Conservation (phyloP, 768 basidiomycete genomes). For the Podaxis pistillaris region DNA sequence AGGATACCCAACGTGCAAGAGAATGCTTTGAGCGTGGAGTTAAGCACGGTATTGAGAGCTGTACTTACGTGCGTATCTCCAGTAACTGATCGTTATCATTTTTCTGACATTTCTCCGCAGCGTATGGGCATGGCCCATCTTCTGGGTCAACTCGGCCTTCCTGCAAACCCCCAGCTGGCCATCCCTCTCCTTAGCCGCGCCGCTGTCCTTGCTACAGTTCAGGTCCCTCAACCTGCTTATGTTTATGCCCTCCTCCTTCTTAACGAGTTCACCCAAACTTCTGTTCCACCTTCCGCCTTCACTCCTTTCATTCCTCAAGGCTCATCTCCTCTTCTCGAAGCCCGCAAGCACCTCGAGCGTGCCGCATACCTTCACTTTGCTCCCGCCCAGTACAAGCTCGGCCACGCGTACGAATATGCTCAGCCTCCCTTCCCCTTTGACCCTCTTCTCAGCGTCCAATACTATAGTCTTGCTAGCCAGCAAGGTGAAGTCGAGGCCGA, state of each 20-base stretch:
- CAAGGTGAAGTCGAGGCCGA: slow-evolving; percentile 91
- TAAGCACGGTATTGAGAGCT: slow-evolving; percentile 71
- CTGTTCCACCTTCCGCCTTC: slow-evolving; percentile 52
- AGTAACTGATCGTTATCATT: slow-evolving; percentile 1
- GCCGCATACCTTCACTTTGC: slow-evolving; percentile 85
- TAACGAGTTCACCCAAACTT: slow-evolving; percentile 72
- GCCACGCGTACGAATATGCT: slow-evolving; percentile 91
- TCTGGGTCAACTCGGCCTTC: slow-evolving; percentile 79
- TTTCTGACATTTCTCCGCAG: slow-evolving; percentile 33
- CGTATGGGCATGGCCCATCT: slow-evolving; percentile 93
- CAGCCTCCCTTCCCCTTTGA: slow-evolving; percentile 84
- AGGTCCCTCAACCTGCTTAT: slow-evolving; percentile 87
- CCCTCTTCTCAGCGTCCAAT: slow-evolving; percentile 85
- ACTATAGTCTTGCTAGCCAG: slow-evolving; percentile 80
- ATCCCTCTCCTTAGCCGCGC: slow-evolving; percentile 75
- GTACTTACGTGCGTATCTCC: slow-evolving; percentile 66
- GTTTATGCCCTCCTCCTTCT: slow-evolving; percentile 87
- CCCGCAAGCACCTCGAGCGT: slow-evolving; percentile 74
- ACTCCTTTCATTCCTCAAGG: slow-evolving; percentile 52
- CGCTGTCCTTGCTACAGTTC: slow-evolving; percentile 67
- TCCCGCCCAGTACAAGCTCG: slow-evolving; percentile 90
- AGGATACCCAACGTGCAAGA: slow-evolving; percentile 67
- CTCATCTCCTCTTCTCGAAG: slow-evolving; percentile 53
- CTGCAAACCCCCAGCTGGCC: slow-evolving; percentile 51
- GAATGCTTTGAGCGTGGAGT: slow-evolving; percentile 88